Conservation (phyloP, 2,329 filamentous ascomycete genomes). For the Aspergillus viridinutans region DNA sequence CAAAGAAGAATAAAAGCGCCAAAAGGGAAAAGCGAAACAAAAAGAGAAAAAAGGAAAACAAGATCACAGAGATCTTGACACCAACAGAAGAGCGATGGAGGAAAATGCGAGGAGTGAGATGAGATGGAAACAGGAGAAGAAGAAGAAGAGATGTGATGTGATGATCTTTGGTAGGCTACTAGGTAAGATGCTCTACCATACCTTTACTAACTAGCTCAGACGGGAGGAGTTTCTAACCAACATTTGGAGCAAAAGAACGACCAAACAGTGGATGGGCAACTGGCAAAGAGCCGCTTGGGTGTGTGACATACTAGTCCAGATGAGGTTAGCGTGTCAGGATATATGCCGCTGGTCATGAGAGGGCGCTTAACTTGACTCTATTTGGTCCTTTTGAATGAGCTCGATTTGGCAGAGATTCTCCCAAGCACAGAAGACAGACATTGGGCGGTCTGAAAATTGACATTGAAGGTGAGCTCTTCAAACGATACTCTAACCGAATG, state of each 20-base stretch:
- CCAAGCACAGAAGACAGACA: neutral
- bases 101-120: slow-evolving; percentile 23
- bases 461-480: neutral
- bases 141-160: slow-evolving; percentile 18
- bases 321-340: slow-evolving; percentile 11
- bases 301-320: slow-evolving; percentile 18
- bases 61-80: neutral
- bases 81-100: slow-evolving; percentile 18
- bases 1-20: slow-evolving; percentile 3
- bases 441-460: neutral
- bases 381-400: neutral
- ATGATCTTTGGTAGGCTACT: neutral
- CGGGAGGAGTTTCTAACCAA: slow-evolving; percentile 11
- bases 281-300: slow-evolving; percentile 23
- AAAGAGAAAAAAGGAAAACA: slow-evolving; percentile 7
- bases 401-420: neutral
- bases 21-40: slow-evolving; percentile 15
- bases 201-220: neutral
- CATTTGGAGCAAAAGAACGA: slow-evolving; percentile 15
- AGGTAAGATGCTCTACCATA: neutral
- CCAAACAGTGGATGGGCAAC: slow-evolving; percentile 19
- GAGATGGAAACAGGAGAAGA: slow-evolving; percentile 18
- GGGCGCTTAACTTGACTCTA: slow-evolving; percentile 4
- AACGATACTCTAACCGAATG: neutral
- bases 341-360: neutral